Percentiles rank a stretch among this genome's conserved stretches.
Conservation (phyloP, 495 filamentous ascomycete genomes). For the Glonium stellatum region DNA sequence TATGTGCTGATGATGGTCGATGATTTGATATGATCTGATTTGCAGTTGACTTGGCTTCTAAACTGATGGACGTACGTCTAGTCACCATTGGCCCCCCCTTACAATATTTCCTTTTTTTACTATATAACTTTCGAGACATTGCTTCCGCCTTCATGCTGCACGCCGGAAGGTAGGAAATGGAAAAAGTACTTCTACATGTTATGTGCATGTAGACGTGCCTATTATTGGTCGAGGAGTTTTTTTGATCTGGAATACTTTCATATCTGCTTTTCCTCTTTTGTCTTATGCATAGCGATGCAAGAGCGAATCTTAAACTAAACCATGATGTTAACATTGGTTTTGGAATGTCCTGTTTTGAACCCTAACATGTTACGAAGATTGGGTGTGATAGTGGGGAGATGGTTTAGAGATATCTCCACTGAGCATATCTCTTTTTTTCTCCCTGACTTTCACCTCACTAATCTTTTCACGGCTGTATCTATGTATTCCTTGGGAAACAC, state of each 20-base stretch:
- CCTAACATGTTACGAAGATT: no score
- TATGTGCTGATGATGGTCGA: slow-evolving; percentile 5
- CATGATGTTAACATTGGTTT: not conserved
- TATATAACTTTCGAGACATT: not conserved
- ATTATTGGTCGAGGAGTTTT: no score
- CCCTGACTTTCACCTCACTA: not conserved
- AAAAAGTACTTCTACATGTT: not conserved
- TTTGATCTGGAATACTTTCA: not conserved
- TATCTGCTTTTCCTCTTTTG: not conserved
- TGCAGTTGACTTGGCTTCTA: slow-evolving; percentile 1
- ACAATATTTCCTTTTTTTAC: not conserved
- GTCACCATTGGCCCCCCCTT: not conserved
- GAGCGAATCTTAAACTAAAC: not conserved
- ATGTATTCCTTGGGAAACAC: not conserved
- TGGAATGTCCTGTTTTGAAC: not conserved
- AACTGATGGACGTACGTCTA: not conserved
- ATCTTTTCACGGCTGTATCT: not conserved
- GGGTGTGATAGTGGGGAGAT: not conserved
- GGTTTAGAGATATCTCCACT: not conserved
- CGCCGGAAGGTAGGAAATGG: not conserved
- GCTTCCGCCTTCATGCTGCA: not conserved
- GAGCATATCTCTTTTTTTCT: not conserved
- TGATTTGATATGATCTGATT: not conserved
- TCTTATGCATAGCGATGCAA: not conserved
- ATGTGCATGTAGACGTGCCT: not conserved